Conservation (phyloP, 768 basidiomycete genomes). For the Lactarius tabidus region DNA sequence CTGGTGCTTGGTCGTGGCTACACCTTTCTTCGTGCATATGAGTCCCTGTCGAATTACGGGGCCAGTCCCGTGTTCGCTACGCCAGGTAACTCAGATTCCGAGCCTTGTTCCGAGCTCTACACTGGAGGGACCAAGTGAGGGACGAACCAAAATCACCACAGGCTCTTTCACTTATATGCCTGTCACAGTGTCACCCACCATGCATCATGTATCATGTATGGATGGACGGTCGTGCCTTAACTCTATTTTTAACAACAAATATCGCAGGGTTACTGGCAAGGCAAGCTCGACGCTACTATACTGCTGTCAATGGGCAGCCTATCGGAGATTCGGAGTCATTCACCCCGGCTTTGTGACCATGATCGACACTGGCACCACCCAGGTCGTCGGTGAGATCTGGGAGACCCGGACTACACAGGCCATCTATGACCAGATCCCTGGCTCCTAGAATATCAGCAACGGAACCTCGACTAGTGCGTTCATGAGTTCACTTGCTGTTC, state of each 20-base stretch:
- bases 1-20: too few species aligned
- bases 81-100: too few species aligned
- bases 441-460: not conserved
- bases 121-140: conserved; percentile 25
- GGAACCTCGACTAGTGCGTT: not conserved
- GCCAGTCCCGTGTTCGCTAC: too few species aligned
- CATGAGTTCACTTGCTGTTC: not conserved
- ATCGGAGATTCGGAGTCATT: conserved; percentile 2
- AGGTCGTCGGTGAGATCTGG: conserved; percentile 30
- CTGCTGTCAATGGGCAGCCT: conserved; percentile 26
- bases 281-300: conserved; percentile 29
- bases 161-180: conserved; percentile 18
- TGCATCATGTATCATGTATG: too few species aligned
- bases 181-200: not conserved
- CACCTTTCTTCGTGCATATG: too few species aligned
- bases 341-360: too few species aligned
- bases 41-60: too few species aligned
- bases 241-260: conserved; percentile 30
- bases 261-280: conserved; percentile 17
- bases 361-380: conserved; percentile 34
- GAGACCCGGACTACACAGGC: not conserved
- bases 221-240: conserved; percentile 12
- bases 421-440: not conserved
- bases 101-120: conserved; percentile 38
- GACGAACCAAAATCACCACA: conserved; percentile 10